These are phyloP conservation scores for Multifurca ochricompacta DNA, from an alignment of 768 basidiomycete species.

Conservation along the genomic window DNA sequence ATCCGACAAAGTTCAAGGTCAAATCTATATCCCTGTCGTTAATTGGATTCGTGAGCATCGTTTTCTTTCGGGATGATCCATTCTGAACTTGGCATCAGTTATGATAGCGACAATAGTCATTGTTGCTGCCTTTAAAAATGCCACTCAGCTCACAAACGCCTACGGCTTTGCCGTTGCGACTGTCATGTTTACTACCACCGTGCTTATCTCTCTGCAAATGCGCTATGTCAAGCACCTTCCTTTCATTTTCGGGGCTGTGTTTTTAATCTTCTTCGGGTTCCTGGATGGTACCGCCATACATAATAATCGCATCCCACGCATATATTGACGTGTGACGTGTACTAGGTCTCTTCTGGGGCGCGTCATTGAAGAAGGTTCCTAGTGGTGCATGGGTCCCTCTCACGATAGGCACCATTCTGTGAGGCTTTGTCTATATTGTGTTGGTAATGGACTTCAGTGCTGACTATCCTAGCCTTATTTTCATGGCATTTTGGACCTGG, in stretches of 20 bases:
- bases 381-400: slow-evolving; percentile 64
- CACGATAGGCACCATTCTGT: slow-evolving; percentile 46
- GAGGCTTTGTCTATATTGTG: slow-evolving; percentile 15
- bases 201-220: slow-evolving; percentile 51
- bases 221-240: slow-evolving; percentile 45
- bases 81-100: slow-evolving; percentile 23
- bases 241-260: slow-evolving; percentile 35
- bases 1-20: slow-evolving; percentile 51
- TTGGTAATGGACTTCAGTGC: background rate
- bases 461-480: slow-evolving; percentile 26
- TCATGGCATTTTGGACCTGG: slow-evolving; percentile 64
- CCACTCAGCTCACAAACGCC: slow-evolving; percentile 50
- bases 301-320: background rate
- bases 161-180: slow-evolving; percentile 57
- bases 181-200: slow-evolving; percentile 56
- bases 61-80: background rate
- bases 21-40: slow-evolving; percentile 56
- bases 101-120: slow-evolving; percentile 46
- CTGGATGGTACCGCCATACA: slow-evolving; percentile 39
- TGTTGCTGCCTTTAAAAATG: slow-evolving; percentile 50
- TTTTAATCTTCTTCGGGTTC: slow-evolving; percentile 52
- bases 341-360: slow-evolving; percentile 53
- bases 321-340: background rate
- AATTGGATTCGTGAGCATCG: slow-evolving; percentile 42
- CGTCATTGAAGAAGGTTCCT: slow-evolving; percentile 52